Conservation (phyloP, 768 basidiomycete genomes). For the Psilocybe tampanensis region DNA sequence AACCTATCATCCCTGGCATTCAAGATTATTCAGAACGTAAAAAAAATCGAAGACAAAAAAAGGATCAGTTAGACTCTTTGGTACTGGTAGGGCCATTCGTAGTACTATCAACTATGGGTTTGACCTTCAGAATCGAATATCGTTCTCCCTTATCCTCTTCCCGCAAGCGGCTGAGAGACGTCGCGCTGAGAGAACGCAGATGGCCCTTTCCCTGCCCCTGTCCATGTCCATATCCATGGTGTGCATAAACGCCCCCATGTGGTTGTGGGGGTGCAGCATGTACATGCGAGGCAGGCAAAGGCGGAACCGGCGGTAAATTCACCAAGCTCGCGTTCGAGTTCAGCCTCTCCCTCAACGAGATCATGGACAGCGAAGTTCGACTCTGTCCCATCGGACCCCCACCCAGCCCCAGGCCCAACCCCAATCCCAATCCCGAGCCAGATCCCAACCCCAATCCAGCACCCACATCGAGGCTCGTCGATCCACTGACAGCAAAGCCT, state of each 20-base stretch:
- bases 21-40: too few species aligned
- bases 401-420: not conserved
- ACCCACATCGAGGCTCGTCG: too few species aligned
- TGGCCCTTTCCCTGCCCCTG: not conserved
- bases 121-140: slow-evolving; percentile 14
- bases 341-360: not conserved
- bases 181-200: slow-evolving; percentile 4
- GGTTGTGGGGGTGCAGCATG: too few species aligned
- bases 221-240: not conserved
- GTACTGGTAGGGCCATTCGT: not conserved
- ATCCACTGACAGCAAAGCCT: too few species aligned
- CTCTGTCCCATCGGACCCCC: not conserved
- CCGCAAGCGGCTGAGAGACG: not conserved
- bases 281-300: too few species aligned
- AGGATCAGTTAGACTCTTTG: not conserved
- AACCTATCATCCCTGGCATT: too few species aligned
- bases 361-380: not conserved
- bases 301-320: slow-evolving; percentile 1
- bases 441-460: too few species aligned
- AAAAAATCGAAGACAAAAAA: too few species aligned
- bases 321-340: slow-evolving; percentile 4
- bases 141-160: slow-evolving; percentile 2
- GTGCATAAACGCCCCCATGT: too few species aligned
- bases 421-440: not conserved
- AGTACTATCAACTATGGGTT: not conserved